Percentiles rank a stretch among this genome's conserved stretches.
phyloP scores from a whole-genome alignment of 352 stramenopile species.

The Globisporangium lucens region DNA sequence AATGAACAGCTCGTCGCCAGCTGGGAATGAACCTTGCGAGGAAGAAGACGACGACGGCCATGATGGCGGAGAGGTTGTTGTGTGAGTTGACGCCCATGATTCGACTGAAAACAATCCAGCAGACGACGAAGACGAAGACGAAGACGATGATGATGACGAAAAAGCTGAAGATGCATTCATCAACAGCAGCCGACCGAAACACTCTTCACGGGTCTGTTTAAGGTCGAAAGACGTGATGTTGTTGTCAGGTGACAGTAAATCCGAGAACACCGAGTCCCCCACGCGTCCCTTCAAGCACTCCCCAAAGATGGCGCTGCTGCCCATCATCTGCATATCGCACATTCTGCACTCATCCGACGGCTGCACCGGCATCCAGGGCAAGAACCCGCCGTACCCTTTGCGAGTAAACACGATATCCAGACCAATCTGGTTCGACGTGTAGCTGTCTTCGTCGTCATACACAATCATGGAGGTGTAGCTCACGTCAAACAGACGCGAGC shows the following conservation, averaged over 20 bases:
- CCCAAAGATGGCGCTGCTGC: neutral
- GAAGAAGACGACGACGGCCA: slow-evolving; percentile 2
- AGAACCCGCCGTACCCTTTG: slow-evolving; percentile 10
- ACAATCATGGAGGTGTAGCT: slow-evolving; percentile 33
- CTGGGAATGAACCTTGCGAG: neutral
- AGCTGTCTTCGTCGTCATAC: slow-evolving; percentile 16
- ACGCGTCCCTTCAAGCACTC: neutral
- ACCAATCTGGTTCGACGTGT: slow-evolving; percentile 9
- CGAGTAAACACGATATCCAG: slow-evolving; percentile 6
- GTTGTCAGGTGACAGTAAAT: neutral
- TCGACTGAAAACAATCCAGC: neutral
- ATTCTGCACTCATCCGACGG: neutral
- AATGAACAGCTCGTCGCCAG: neutral
- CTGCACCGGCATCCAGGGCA: slow-evolving; percentile 10
- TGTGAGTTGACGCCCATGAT: neutral
- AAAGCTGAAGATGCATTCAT: neutral
- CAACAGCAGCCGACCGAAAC: neutral
- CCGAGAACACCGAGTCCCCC: neutral
- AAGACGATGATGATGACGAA: slow-evolving; percentile 4
- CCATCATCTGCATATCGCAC: slow-evolving; percentile 4
- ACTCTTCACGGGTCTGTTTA: neutral
- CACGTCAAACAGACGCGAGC: slow-evolving; percentile 40
- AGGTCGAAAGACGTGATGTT: slow-evolving; percentile 6
- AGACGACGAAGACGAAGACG: slow-evolving; percentile 17
- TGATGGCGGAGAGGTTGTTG: slow-evolving; percentile 11